phyloP scores from a whole-genome alignment of 2,329 filamentous ascomycete genomes.

The Fonsecaea multimorphosa region DNA sequence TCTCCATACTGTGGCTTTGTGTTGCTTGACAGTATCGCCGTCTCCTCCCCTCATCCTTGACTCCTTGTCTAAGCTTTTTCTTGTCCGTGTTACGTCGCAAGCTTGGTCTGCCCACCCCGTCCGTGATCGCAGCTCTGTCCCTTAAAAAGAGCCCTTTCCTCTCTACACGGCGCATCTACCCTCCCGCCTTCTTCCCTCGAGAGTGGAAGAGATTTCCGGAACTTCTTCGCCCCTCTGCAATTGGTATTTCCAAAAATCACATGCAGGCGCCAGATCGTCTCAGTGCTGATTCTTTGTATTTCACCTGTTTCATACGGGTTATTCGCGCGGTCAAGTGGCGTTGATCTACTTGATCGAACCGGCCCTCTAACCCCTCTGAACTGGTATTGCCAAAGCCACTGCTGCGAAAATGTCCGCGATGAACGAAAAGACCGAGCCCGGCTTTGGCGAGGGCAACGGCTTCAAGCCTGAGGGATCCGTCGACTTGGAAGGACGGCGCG shows the following conservation, averaged over 20 bases:
- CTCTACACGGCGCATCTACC: neutral
- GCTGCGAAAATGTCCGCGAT: conserved; percentile 31
- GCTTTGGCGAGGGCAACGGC: conserved; percentile 21
- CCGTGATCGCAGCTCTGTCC: neutral
- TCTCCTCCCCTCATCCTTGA: neutral
- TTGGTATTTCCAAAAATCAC: conserved; percentile 24
- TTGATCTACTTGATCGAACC: conserved; percentile 28
- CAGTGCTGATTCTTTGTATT: conserved; percentile 36
- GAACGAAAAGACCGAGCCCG: conserved; percentile 30
- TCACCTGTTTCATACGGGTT: conserved; percentile 39
- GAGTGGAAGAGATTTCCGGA: neutral
- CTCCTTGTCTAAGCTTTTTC: neutral
- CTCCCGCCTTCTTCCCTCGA: neutral
- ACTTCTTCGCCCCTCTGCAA: conserved; percentile 4
- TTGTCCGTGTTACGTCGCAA: neutral
- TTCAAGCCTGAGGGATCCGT: conserved; percentile 24
- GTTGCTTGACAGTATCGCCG: neutral
- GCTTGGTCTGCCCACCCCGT: neutral
- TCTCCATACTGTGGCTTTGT: neutral
- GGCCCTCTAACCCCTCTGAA: neutral
- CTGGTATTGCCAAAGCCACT: neutral
- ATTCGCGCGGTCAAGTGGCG: conserved; percentile 41
- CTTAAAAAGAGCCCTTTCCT: conserved; percentile 1
- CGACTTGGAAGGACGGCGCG: conserved; percentile 30
- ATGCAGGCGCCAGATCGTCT: conserved; percentile 32